Base-by-base conservation (phyloP, 345 rosid species). In the Bruguiera gymnorhiza region DNA sequence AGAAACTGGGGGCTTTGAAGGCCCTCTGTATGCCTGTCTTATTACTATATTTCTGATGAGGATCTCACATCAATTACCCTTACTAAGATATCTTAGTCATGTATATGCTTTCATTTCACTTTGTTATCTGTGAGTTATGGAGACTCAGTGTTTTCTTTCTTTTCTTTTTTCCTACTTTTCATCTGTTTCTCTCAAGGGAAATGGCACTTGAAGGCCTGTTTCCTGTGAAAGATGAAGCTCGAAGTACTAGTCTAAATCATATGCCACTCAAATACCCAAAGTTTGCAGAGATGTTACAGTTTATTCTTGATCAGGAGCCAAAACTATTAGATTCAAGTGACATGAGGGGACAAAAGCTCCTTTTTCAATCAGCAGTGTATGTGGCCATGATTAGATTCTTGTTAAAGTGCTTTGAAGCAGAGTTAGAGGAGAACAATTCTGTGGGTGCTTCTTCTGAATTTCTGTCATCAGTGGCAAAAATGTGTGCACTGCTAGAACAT, bases 171-270 rank as follows among this genome's bases (percentile, higher is more conserved):
- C 27, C 16, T 31, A 31, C 61, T 59, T 18, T 67, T 34, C 30
- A 10, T 55, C 18, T 23, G 11, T 27, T 27, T 6, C 60, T 68
- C 60, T 79, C 29, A 59, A 89, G 98, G 84, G 98, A 93, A 83
- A 78, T 93, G 85, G 97, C 97, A 70, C 86, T 88, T 29, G 92
- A 89, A 84, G 96, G 97, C 71, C 82, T 93, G 63, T 89, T 85
- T 83, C 93, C 83, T 63, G 32, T 64, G 60, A 88, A 85, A 78
- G 88, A 82, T 75, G 86, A 79, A 76, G 75, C 82, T 66, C 83
- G 20, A 67, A 71, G 37, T 53, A 67, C 60, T 52, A 78, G 66
- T 82, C 78, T 81, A 72, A 86, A 75, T 81, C 74, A 74, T 15
- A 43, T 13, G 74, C 81, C 83, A 54, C 57, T 67, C 60, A 87